These are phyloP conservation scores for Poterioochromonas sp. DNA, from an alignment of 352 stramenopile species.

Conservation along the genomic window DNA sequence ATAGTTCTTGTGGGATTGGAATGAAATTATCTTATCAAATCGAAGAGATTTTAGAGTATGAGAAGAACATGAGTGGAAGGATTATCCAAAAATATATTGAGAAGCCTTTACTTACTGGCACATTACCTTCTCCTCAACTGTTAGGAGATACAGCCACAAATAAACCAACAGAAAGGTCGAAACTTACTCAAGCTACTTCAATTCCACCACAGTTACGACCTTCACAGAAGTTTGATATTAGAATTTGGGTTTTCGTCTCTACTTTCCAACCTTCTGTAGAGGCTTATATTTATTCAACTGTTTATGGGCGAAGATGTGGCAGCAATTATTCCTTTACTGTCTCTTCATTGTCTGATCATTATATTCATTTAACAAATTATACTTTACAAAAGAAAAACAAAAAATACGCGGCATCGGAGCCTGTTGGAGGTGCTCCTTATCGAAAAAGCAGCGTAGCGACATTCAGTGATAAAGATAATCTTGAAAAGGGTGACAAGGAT, in stretches of 20 bases:
- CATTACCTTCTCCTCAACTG: not conserved
- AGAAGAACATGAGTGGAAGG: slow-evolving; percentile 5
- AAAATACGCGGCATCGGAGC: not conserved
- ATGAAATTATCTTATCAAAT: not conserved
- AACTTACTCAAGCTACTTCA: no score
- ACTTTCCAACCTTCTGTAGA: not conserved
- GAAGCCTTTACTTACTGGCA: not conserved
- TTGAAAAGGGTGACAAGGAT: not conserved
- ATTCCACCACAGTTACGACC: not conserved
- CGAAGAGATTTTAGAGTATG: not conserved
- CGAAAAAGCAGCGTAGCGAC: no score
- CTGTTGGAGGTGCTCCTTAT: not conserved
- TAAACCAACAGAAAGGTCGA: no score
- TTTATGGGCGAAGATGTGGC: slow-evolving; percentile 14
- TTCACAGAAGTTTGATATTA: slow-evolving; percentile 7
- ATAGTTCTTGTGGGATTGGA: not conserved
- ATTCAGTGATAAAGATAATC: not conserved
- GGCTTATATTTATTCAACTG: not conserved
- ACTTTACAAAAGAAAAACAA: not conserved
- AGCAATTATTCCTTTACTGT: not conserved
- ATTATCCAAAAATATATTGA: slow-evolving; percentile 30
- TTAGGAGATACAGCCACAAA: no score
- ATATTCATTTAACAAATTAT: slow-evolving; percentile 26
- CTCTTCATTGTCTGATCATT: not conserved
- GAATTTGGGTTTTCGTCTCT: slow-evolving; percentile 13